Percentiles rank a stretch among this genome's conserved stretches.
Conservation (phyloP, 371 early-diverging fungal genomes). For the Batkoa obscura region DNA sequence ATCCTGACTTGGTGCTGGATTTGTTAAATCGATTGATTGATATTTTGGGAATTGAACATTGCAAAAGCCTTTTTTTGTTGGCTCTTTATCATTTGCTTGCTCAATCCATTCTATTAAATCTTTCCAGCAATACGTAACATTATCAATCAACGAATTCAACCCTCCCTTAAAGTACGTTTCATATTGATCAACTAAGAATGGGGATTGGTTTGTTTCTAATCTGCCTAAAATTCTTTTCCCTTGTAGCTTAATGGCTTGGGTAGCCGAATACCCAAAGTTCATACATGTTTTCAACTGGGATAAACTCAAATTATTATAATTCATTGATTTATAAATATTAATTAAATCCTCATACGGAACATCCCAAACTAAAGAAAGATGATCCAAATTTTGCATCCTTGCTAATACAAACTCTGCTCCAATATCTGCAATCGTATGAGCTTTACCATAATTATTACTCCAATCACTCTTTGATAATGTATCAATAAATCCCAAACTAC, state of each 20-base stretch:
- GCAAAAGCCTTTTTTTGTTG: not conserved
- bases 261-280: not conserved
- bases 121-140: not conserved
- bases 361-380: not conserved
- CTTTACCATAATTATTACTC: conserved; percentile 27
- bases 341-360: not conserved
- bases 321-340: not conserved
- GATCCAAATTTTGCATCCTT: not conserved
- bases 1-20: too few relatives aligned
- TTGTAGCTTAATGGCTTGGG: not conserved
- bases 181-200: not conserved
- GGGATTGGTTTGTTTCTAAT: not conserved
- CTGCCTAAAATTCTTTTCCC: not conserved
- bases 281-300: not conserved
- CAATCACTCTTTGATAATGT: not conserved
- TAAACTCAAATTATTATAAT: not conserved
- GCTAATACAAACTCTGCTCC: conserved; percentile 56
- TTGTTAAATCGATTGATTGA: not conserved
- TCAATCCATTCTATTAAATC: not conserved
- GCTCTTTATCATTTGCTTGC: too few relatives aligned
- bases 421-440: conserved; percentile 51
- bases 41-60: not conserved
- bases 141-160: not conserved
- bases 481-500: conserved; percentile 55
- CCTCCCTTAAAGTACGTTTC: not conserved